A percentile compares a stretch with the other conserved stretches of the same genome.
Conservation (phyloP, 371 early-diverging fungal genomes). For the Thermomucor indicae-seudaticae region DNA sequence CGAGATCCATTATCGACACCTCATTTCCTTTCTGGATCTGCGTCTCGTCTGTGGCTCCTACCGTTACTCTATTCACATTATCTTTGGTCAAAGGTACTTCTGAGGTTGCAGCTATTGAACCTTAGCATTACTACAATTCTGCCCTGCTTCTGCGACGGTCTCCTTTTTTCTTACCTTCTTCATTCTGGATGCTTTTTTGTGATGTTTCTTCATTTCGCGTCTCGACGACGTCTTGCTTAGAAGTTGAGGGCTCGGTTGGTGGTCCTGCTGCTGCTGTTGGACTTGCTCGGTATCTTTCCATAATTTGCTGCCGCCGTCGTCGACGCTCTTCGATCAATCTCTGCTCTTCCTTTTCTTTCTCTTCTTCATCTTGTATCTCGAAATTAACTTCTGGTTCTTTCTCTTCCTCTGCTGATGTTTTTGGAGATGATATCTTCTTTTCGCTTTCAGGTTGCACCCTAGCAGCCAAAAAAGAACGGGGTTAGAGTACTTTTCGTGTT, state of each 20-base stretch:
- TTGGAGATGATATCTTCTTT: neutral
- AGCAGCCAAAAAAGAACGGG: neutral
- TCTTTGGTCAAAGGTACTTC: no score
- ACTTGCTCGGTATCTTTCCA: constrained; percentile 55
- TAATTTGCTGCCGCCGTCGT: constrained; percentile 62
- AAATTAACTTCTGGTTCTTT: constrained; percentile 21
- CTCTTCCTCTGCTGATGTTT: neutral
- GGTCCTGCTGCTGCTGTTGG: constrained; percentile 11
- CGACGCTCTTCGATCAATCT: constrained; percentile 77
- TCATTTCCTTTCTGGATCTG: no score
- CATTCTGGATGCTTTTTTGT: neutral
- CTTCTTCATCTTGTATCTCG: constrained; percentile 50
- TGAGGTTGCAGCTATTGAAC: no score
- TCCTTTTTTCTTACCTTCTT: no score
- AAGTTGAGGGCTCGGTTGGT: no score
- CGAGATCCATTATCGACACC: no score
- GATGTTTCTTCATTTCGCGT: constrained; percentile 1
- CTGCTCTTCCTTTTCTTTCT: constrained; percentile 57
- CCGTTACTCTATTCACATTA: no score
- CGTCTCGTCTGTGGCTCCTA: no score
- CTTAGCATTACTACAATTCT: constrained; percentile 3
- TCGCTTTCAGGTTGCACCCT: neutral
- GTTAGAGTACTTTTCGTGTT: neutral
- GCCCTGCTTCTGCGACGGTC: neutral
- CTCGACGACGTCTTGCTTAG: no score